Evolutionary conservation across 2,329 filamentous ascomycete genomes (phyloP).

Genomic region (Trichoderma sp.): DNA sequence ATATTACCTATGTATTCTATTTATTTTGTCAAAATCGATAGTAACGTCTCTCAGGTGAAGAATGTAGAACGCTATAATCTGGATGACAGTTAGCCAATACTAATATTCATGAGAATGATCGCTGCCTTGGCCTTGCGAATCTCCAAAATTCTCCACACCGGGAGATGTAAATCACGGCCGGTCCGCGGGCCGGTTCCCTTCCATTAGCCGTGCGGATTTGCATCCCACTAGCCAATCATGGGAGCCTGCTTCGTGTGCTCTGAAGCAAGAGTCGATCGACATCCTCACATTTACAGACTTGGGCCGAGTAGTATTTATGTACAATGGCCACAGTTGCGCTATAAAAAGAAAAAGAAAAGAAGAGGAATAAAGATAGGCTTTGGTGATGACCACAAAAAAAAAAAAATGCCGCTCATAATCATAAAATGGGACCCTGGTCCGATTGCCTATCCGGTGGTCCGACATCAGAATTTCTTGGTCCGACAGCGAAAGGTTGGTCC

Average conservation of each 20-base stretch:
- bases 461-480: background rate
- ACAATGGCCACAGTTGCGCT: background rate
- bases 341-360: background rate
- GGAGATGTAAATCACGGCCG: background rate
- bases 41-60: background rate
- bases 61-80: background rate
- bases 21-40: background rate
- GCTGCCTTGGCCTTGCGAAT: background rate
- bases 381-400: background rate
- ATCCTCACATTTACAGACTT: background rate
- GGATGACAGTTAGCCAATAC: background rate
- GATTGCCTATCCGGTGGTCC: background rate
- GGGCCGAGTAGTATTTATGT: background rate
- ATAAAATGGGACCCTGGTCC: background rate
- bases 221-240: background rate
- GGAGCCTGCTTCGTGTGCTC: background rate
- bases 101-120: background rate
- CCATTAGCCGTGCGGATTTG: background rate
- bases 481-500: background rate
- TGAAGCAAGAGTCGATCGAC: background rate
- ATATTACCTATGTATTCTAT: background rate
- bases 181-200: background rate
- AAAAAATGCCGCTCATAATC: background rate
- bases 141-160: background rate
- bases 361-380: background rate